A percentile compares a stretch with the other conserved stretches of the same genome.
Evolutionary conservation across 2,329 filamentous ascomycete genomes (phyloP).

Genomic region (Hortaea werneckii): DNA sequence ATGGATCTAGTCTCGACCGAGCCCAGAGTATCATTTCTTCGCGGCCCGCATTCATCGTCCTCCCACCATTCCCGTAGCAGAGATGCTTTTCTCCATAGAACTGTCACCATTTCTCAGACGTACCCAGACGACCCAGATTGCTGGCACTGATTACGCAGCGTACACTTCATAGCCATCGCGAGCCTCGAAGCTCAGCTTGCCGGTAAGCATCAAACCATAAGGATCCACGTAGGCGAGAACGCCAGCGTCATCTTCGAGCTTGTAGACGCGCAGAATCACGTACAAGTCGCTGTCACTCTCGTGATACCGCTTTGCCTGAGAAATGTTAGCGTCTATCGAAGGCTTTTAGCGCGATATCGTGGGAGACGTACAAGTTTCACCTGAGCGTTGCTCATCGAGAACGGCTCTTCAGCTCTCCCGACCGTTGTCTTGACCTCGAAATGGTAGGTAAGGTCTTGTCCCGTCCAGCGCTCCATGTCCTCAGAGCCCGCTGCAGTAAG

Average conservation of each 20-base stretch:
- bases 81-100: too few relatives aligned
- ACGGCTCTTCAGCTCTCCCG: constrained; percentile 2
- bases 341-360: neutral
- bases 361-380: neutral
- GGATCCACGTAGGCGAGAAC: constrained; percentile 1
- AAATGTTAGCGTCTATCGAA: neutral
- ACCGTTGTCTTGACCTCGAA: constrained; percentile 10
- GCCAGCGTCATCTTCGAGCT: neutral
- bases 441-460: constrained; percentile 7
- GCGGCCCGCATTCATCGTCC: too few relatives aligned
- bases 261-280: constrained; percentile 1
- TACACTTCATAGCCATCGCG: neutral
- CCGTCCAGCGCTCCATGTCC: neutral
- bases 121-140: too few relatives aligned
- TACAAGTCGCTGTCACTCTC: neutral
- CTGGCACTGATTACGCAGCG: too few relatives aligned
- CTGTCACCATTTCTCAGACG: too few relatives aligned
- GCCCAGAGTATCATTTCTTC: too few relatives aligned
- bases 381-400: constrained; percentile 4
- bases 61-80: too few relatives aligned
- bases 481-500: constrained; percentile 1
- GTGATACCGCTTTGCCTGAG: neutral
- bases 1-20: too few relatives aligned
- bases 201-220: neutral
- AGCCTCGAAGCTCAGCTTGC: neutral